Evolutionary conservation across 352 stramenopile genomes (phyloP), one percentile per base, ranked within the genome.

Genomic region (Globisporangium mamillatum): DNA sequence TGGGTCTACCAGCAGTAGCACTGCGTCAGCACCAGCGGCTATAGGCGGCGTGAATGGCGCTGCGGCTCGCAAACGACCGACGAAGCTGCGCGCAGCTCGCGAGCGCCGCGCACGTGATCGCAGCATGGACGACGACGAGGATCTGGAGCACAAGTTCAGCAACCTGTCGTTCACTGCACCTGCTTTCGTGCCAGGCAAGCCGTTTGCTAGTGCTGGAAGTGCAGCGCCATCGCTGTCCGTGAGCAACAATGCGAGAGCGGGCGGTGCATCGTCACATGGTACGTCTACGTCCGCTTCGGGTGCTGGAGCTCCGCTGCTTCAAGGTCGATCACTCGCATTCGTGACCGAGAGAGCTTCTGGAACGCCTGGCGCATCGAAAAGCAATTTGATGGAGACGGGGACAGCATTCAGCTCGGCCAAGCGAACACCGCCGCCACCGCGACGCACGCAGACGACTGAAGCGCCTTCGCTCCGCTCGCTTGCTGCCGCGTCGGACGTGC

Each of bases 111-210:
- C 84, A 67, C 84, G 80, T 14, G 76, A 89, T 64, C 81, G 74
- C 38, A 89, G 75, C 55, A 68, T 84, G 56, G 78, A 87, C 60
- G 79, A 80, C 24, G 80, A 74, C 55, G 75, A 88, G 25, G 82
- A 92, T 52, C 73, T 92, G 32, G 78, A 90, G 67, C 71, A 88
- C 69, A 83, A 80, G 60, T 89, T 92, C 54, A 81, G 82, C 52
- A 81, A 81, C 38, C 71, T 89, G 24, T 82, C 82, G 29, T 73
- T 85, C 18, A 70, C 73, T 10, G 84, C 84, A 44, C 80, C 82
- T 0, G 79, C 73, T 32, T 92, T 92, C 58, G 84, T 85, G 25
- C 78, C 78, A 1, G 74, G 70, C 4, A 69, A 60, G 12, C 20
- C 59, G 57, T 60, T 70, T 65, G 20, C n/a, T n/a, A 62, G n/a